phyloP scores from a whole-genome alignment of 805 yeast genomes.

The Nadsonia fulvescens region DNA sequence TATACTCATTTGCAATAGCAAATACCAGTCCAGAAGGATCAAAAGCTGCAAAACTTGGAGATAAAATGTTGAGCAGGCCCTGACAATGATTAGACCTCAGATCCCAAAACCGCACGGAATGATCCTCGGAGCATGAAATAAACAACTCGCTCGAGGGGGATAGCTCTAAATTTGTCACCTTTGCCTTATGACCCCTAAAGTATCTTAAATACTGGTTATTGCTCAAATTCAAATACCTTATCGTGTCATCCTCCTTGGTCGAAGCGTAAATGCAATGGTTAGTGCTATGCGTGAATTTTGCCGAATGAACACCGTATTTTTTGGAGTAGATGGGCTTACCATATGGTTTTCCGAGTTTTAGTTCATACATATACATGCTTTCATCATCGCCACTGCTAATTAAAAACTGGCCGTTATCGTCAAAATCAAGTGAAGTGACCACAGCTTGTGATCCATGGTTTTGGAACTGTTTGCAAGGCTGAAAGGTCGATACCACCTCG shows the following conservation, averaged over 20 bases:
- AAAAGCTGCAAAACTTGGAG: constrained; percentile 42
- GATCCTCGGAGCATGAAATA: constrained; percentile 54
- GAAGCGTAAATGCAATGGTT: constrained; percentile 67
- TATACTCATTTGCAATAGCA: constrained; percentile 31
- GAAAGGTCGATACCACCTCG: constrained; percentile 13
- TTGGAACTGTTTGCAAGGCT: constrained; percentile 31
- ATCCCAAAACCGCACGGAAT: constrained; percentile 81
- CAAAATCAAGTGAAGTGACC: constrained; percentile 39
- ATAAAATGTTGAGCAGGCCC: constrained; percentile 39
- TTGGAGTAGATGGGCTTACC: constrained; percentile 55
- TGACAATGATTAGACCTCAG: constrained; percentile 46
- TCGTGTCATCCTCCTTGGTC: constrained; percentile 47
- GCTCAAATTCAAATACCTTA: constrained; percentile 58
- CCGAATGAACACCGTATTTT: constrained; percentile 83
- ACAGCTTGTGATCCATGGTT: constrained; percentile 20
- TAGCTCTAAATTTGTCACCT: constrained; percentile 56
- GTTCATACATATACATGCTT: constrained; percentile 67
- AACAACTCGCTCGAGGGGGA: constrained; percentile 51
- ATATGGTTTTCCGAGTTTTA: constrained; percentile 36
- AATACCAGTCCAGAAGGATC: constrained; percentile 78
- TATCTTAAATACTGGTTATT: constrained; percentile 70
- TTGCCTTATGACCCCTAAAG: constrained; percentile 70
- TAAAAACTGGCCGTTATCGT: constrained; percentile 64
- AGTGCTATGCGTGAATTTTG: constrained; percentile 62
- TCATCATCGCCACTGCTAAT: constrained; percentile 74